A percentile compares a stretch with the other conserved stretches of the same genome.
phyloP scores from a whole-genome alignment of 345 rosid genomes.

The Nasturtium officinale region DNA sequence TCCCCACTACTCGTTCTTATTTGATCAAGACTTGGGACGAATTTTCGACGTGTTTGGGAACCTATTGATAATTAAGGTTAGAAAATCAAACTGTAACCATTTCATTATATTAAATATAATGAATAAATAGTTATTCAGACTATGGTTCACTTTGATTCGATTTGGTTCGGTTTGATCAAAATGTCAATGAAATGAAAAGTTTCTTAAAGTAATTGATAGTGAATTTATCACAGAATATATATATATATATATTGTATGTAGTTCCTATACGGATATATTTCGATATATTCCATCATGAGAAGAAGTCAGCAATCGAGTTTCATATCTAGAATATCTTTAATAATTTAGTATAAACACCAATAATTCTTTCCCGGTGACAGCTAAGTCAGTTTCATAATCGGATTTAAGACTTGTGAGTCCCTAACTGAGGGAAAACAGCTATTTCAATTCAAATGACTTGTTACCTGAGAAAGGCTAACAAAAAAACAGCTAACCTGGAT shows the following conservation, averaged over 20 bases:
- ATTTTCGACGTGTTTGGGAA: too few relatives aligned
- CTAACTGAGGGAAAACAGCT: not conserved
- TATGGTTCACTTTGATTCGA: too few relatives aligned
- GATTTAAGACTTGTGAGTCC: conserved; percentile 7
- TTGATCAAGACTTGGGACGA: too few relatives aligned
- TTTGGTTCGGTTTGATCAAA: too few relatives aligned
- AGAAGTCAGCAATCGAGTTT: not conserved
- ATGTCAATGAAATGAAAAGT: too few relatives aligned
- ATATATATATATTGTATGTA: not conserved
- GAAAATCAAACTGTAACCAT: too few relatives aligned
- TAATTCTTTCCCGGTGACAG: not conserved
- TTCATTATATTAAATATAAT: too few relatives aligned
- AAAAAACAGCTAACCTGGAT: not conserved
- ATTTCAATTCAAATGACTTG: too few relatives aligned
- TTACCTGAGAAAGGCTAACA: not conserved
- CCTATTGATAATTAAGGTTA: too few relatives aligned
- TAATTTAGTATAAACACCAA: not conserved
- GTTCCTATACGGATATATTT: not conserved
- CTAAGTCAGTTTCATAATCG: not conserved
- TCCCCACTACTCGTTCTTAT: too few relatives aligned
- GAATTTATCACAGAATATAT: not conserved
- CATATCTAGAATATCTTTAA: not conserved
- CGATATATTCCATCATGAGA: not conserved
- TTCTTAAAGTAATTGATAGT: too few relatives aligned
- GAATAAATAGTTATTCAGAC: too few relatives aligned